phyloP scores from a whole-genome alignment of 2,329 filamentous ascomycete species.

The Colletotrichum sp. region DNA sequence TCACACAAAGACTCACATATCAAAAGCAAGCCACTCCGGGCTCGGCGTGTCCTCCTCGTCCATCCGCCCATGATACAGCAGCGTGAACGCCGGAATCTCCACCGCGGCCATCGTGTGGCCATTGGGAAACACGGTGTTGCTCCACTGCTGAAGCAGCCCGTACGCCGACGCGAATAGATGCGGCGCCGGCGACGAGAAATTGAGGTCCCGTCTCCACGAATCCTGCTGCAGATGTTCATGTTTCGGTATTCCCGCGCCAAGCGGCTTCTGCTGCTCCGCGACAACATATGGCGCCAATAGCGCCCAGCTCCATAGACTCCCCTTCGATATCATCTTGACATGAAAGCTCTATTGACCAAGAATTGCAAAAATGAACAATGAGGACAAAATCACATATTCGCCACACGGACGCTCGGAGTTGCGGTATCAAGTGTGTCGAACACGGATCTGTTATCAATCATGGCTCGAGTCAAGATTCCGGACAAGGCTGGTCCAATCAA shows the following conservation, averaged over 20 bases:
- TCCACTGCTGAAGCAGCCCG: conserved; percentile 52
- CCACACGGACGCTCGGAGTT: not conserved
- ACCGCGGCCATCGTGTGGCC: conserved; percentile 53
- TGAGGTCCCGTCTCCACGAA: conserved; percentile 28
- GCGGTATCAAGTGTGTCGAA: not conserved
- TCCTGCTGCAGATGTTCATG: not conserved
- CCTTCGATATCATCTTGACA: not conserved
- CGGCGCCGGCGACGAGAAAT: conserved; percentile 52
- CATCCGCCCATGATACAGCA: conserved; percentile 53
- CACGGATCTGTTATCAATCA: conserved; percentile 2
- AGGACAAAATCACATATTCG: not conserved
- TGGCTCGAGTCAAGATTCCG: conserved; percentile 4
- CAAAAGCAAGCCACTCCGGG: conserved; percentile 58
- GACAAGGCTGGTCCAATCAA: conserved; percentile 9
- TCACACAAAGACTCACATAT: conserved; percentile 34
- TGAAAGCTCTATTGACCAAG: not conserved
- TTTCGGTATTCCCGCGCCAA: not conserved
- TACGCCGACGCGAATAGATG: conserved; percentile 53
- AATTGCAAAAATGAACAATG: not conserved
- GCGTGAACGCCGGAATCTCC: conserved; percentile 49
- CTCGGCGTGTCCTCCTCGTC: conserved; percentile 45
- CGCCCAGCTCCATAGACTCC: not conserved
- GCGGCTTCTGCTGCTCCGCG: not conserved
- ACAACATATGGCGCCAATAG: not conserved
- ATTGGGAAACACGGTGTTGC: conserved; percentile 56